These are phyloP conservation scores for Malus hybrid DNA, from an alignment of 331 rosid species.

Conservation along the genomic window DNA sequence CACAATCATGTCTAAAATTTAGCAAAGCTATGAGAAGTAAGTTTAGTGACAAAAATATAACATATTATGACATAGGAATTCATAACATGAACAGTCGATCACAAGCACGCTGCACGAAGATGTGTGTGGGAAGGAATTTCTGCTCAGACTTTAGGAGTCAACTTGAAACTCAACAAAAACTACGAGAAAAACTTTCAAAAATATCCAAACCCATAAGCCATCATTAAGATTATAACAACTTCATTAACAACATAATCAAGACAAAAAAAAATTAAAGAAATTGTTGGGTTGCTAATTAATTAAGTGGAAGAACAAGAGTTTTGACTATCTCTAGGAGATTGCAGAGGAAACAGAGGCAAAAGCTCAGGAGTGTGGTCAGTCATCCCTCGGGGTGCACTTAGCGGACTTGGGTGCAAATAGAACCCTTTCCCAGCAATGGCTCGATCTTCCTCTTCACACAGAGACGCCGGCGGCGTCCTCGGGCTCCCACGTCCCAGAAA, in stretches of 20 bases:
- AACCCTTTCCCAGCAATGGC: constrained; percentile 72
- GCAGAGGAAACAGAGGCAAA: constrained; percentile 68
- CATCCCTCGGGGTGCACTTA: constrained; percentile 39
- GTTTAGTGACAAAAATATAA: too few species aligned
- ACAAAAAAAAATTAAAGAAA: background rate
- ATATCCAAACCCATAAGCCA: background rate
- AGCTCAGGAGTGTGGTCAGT: constrained; percentile 62
- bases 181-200: background rate
- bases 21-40: too few species aligned
- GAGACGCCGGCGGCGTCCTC: constrained; percentile 41
- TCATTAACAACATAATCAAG: background rate
- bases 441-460: constrained; percentile 43
- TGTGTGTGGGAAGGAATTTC: too few species aligned
- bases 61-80: too few species aligned
- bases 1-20: too few species aligned
- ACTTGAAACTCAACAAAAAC: too few species aligned
- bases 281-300: background rate
- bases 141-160: too few species aligned
- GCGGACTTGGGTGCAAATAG: constrained; percentile 65
- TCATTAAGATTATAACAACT: background rate
- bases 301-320: constrained; percentile 4
- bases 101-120: too few species aligned
- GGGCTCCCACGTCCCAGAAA: constrained; percentile 55
- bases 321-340: constrained; percentile 49
- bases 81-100: too few species aligned